Evolutionary conservation across 2,329 filamentous ascomycete species (phyloP), one percentile per base, ranked within the genome.

Genomic region (Zarea fungicola): DNA sequence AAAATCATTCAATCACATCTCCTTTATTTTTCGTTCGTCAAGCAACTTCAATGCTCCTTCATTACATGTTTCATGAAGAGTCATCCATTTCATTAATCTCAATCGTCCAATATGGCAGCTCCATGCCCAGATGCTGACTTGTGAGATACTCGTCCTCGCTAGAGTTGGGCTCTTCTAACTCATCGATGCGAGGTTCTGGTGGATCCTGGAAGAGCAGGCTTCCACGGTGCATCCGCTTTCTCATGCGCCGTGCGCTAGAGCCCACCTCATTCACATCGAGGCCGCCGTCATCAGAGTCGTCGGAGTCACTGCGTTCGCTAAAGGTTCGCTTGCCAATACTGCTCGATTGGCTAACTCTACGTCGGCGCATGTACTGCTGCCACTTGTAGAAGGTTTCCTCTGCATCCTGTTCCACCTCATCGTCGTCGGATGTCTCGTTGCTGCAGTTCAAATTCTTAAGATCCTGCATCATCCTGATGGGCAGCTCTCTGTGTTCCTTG

Each of bases 321-420:
- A 77, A 72, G 22, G 74, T 77, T 31, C 76, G 68, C 64, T 79
- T 79, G 54, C 74, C 73, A 47, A 78, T 73, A 60, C 74, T 78
- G 55, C 75, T 78, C 40, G 75, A 75, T 55, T 73, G 71, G 45
- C 71, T 77, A 60, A 75, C 70, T 21, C 76, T 67, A 34, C 69
- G 69, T 26, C 65, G 65, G 44, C 74, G 68, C 46, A 64, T 64
- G 42, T 71, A 70, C 29, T 71, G 69, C 42, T 70, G 70, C 50
- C 62, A 63, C 54, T 60, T 64, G 14, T 68, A 56, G 35, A 74
- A 74, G 21, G 66, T 62, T 21, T 63, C 61, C 42, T 73, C 70
- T 6, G 60, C 59, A n/a, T 63, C 60, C 10, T 62, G 60, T 26
- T 55, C 56, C n/a, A n/a, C n/a, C 22, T 60, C 61, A 18, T 71